Percentiles rank a stretch among this genome's conserved stretches.
phyloP scores from a whole-genome alignment of 2,329 filamentous ascomycete species.

The Stemphylium vesicarium region DNA sequence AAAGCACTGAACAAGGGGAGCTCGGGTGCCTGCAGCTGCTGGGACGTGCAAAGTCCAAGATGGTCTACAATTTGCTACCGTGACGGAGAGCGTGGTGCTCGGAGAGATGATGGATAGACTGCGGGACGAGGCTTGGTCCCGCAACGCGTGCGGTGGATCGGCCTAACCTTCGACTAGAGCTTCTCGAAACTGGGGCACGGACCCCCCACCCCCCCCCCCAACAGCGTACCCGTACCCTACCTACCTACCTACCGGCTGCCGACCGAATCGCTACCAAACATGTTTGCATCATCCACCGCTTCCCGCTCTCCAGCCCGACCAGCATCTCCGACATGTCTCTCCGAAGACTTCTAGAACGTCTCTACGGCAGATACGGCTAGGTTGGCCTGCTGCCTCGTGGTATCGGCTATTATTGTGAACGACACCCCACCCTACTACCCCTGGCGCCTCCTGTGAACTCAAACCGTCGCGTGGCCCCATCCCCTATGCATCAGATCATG shows the following conservation, averaged over 20 bases:
- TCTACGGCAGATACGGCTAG: no score
- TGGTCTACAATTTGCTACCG: no score
- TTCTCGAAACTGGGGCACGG: slow-evolving; percentile 19
- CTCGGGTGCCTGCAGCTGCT: background rate
- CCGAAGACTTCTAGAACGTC: background rate
- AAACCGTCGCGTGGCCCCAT: slow-evolving; percentile 13
- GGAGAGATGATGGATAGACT: slow-evolving; percentile 17
- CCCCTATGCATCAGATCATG: slow-evolving; percentile 18
- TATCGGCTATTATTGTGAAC: slow-evolving; percentile 6
- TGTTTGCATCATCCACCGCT: background rate
- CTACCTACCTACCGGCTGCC: background rate
- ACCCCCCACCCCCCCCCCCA: background rate
- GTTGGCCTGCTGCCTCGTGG: background rate
- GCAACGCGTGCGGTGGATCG: slow-evolving; percentile 17
- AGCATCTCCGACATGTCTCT: background rate
- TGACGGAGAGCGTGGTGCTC: slow-evolving; percentile 15
- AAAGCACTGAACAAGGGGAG: background rate
- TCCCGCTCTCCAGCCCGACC: background rate
- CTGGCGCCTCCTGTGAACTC: slow-evolving; percentile 11
- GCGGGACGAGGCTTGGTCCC: slow-evolving; percentile 24
- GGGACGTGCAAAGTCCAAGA: background rate
- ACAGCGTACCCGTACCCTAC: background rate
- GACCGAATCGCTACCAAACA: background rate
- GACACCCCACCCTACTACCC: slow-evolving; percentile 5
- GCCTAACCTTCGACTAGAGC: slow-evolving; percentile 13